Evolutionary conservation across 768 basidiomycete genomes (phyloP).

Genomic region (Termitomyces sp.): DNA sequence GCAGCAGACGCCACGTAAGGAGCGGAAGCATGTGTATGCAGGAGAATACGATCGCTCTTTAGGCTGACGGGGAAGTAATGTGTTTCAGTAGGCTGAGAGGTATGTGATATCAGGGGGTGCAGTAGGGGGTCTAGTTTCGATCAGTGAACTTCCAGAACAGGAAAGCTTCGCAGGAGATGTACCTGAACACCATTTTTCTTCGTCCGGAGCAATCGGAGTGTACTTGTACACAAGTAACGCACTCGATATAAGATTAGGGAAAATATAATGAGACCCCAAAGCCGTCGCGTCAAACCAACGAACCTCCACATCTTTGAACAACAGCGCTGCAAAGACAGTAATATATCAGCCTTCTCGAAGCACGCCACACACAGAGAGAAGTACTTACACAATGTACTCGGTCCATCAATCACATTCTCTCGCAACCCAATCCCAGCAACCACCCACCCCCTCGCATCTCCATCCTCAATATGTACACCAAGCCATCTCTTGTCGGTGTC

Average conservation of each 20-base stretch:
- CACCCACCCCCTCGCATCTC: conserved; percentile 59
- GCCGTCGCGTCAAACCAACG: conserved; percentile 25
- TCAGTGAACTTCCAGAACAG: conserved; percentile 4
- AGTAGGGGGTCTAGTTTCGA: conserved; percentile 44
- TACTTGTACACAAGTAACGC: conserved; percentile 65
- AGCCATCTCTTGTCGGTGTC: conserved; percentile 33
- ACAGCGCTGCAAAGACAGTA: conserved; percentile 31
- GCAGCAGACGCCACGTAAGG: conserved; percentile 54
- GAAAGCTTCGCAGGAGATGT: conserved; percentile 8
- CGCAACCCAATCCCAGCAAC: conserved; percentile 46
- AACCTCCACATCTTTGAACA: conserved; percentile 33
- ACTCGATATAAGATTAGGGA: conserved; percentile 57
- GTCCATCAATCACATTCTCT: conserved; percentile 26
- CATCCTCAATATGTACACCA: conserved; percentile 47
- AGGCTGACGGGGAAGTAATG: conserved; percentile 59
- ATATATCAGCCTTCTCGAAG: conserved; percentile 11
- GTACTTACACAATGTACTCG: conserved; percentile 43
- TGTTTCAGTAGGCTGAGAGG: conserved; percentile 54
- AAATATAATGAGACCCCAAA: conserved; percentile 38
- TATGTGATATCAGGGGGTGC: conserved; percentile 64
- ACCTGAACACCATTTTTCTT: conserved; percentile 31
- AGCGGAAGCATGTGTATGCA: conserved; percentile 67
- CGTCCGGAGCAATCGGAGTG: conserved; percentile 25
- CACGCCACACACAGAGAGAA: conserved; percentile 3
- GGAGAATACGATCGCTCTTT: conserved; percentile 36